A percentile compares a stretch with the other conserved stretches of the same genome.
phyloP scores from a whole-genome alignment of 139 green algal genomes.

The Ettlia oleoabundans region DNA sequence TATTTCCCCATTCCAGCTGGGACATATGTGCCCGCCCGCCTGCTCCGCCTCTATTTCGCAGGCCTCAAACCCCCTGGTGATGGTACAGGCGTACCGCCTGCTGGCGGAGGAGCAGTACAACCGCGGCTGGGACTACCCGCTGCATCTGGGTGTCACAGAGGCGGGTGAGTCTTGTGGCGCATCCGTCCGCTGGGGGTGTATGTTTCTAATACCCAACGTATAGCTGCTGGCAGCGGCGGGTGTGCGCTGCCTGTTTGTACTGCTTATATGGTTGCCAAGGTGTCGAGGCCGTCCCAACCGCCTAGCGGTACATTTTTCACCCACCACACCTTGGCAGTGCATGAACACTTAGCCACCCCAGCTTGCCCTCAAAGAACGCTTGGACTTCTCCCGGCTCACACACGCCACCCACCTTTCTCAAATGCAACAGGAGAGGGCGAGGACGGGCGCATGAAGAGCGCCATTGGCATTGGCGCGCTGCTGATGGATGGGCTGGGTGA shows the following conservation, averaged over 20 bases:
- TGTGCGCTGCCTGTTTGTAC: background rate
- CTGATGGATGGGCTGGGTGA: constrained; percentile 98
- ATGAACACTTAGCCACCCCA: background rate
- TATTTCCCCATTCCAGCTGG: too few relatives aligned
- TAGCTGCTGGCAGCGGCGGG: background rate
- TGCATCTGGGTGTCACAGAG: constrained; percentile 96
- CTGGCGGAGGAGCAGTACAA: constrained; percentile 94
- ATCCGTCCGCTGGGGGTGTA: background rate
- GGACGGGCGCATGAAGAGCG: constrained; percentile 98
- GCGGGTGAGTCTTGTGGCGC: constrained; percentile 7
- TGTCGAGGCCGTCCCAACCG: too few relatives aligned
- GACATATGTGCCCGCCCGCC: background rate
- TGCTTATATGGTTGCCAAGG: too few relatives aligned
- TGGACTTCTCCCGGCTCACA: too few relatives aligned
- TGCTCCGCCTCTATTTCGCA: constrained; percentile 40
- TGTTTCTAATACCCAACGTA: background rate
- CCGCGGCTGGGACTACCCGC: constrained; percentile 95
- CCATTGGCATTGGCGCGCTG: constrained; percentile 97
- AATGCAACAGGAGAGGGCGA: constrained; percentile 91
- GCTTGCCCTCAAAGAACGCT: background rate
- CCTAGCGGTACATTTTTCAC: background rate
- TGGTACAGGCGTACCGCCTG: constrained; percentile 96
- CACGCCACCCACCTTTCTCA: background rate
- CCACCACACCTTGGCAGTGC: too few relatives aligned
- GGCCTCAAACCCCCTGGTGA: constrained; percentile 96